phyloP scores from a whole-genome alignment of 2,329 filamentous ascomycete species.

The Sarocladium strictum region DNA sequence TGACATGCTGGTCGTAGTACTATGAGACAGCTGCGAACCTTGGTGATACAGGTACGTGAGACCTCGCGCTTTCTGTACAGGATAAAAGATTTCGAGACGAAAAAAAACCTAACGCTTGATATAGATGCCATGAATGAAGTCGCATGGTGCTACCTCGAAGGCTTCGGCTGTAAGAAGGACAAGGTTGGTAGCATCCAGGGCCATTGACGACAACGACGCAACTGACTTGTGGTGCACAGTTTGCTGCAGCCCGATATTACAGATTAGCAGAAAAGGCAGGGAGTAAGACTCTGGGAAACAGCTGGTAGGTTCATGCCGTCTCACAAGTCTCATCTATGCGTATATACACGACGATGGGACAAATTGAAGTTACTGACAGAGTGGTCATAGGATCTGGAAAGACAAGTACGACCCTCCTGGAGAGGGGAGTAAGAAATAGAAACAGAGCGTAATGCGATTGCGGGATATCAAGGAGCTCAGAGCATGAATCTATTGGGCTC shows the following conservation, averaged over 20 bases:
- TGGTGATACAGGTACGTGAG: slow-evolving; percentile 67
- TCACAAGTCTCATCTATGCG: too few relatives aligned
- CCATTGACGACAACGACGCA: too few relatives aligned
- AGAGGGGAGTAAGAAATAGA: slow-evolving; percentile 32
- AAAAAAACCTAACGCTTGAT: slow-evolving; percentile 10
- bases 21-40: slow-evolving; percentile 97
- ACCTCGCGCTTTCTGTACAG: slow-evolving; percentile 8
- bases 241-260: slow-evolving; percentile 81
- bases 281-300: slow-evolving; percentile 86
- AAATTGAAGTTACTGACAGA: neutral
- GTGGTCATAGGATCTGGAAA: slow-evolving; percentile 86
- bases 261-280: slow-evolving; percentile 84
- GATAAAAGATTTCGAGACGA: too few relatives aligned
- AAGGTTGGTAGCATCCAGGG: slow-evolving; percentile 62
- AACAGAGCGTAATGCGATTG: too few relatives aligned
- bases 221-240: slow-evolving; percentile 43
- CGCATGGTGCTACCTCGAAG: slow-evolving; percentile 92
- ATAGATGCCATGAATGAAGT: slow-evolving; percentile 94
- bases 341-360: too few relatives aligned
- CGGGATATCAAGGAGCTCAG: too few relatives aligned
- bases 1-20: slow-evolving; percentile 53
- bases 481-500: too few relatives aligned
- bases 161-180: slow-evolving; percentile 97
- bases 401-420: slow-evolving; percentile 71
- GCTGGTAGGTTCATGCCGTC: slow-evolving; percentile 91